These are phyloP conservation scores for Nasturtium officinale DNA, from an alignment of 345 rosid genomes.

Conservation along the genomic window DNA sequence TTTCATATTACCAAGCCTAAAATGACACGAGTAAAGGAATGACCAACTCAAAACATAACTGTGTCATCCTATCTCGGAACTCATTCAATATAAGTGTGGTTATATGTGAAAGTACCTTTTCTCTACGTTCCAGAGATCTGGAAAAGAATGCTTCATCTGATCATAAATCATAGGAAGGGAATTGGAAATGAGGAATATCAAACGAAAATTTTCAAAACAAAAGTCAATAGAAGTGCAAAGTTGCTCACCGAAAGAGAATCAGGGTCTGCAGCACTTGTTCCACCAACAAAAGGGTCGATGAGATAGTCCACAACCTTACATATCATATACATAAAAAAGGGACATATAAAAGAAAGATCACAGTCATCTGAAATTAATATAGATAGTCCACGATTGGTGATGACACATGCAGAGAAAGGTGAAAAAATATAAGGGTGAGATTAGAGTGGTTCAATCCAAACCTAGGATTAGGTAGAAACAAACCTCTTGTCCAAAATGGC, in stretches of 20 bases:
- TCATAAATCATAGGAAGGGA: slow-evolving; percentile 31
- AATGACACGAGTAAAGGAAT: neutral
- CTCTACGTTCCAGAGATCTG: slow-evolving; percentile 89
- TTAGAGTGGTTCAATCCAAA: slow-evolving; percentile 14
- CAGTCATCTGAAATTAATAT: neutral
- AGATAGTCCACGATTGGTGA: neutral
- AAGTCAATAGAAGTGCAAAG: slow-evolving; percentile 12
- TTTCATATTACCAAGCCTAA: neutral
- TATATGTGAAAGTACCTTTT: slow-evolving; percentile 54
- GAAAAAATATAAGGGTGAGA: slow-evolving; percentile 14
- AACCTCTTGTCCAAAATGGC: slow-evolving; percentile 94
- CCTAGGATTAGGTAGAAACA: slow-evolving; percentile 23
- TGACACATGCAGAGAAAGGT: slow-evolving; percentile 11
- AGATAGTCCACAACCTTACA: slow-evolving; percentile 94
- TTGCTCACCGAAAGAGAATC: slow-evolving; percentile 90
- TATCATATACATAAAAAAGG: slow-evolving; percentile 28
- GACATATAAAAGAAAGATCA: slow-evolving; percentile 26
- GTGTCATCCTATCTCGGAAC: neutral
- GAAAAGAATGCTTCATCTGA: slow-evolving; percentile 85
- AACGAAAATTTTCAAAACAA: neutral
- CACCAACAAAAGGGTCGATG: slow-evolving; percentile 91
- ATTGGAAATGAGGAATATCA: slow-evolving; percentile 3
- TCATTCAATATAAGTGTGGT: neutral
- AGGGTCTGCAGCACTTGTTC: slow-evolving; percentile 88
- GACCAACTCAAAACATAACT: slow-evolving; percentile 3